These are phyloP conservation scores for Penicillium canescens DNA, from an alignment of 495 filamentous ascomycete species.

Conservation along the genomic window DNA sequence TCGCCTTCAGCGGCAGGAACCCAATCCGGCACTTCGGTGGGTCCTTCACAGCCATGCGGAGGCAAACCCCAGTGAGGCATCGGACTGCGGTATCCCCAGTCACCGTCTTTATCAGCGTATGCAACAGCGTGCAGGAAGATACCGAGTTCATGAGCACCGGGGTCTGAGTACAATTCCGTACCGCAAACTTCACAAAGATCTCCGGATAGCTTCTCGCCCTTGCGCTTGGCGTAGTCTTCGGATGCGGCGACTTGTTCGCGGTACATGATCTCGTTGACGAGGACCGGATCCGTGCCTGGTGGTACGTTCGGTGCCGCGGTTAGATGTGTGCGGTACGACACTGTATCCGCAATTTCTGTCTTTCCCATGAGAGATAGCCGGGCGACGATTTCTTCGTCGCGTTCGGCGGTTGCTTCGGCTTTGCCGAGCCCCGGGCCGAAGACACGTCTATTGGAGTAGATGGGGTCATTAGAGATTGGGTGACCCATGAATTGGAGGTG, in stretches of 20 bases:
- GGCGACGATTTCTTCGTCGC: conserved; percentile 86
- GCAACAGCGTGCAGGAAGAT: conserved; percentile 90
- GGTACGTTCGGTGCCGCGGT: conserved; percentile 44
- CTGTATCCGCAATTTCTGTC: conserved; percentile 81
- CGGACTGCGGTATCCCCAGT: conserved; percentile 83
- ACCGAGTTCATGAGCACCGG: conserved; percentile 82
- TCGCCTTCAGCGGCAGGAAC: conserved; percentile 32
- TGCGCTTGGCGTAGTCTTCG: conserved; percentile 72
- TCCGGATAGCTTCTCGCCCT: conserved; percentile 89
- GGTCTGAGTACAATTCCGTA: conserved; percentile 90
- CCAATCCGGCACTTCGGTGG: conserved; percentile 52
- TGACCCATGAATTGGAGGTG: conserved; percentile 94
- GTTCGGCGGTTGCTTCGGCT: conserved; percentile 64
- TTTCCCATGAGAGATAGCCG: conserved; percentile 90
- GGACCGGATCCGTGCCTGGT: conserved; percentile 35
- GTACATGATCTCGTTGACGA: conserved; percentile 45
- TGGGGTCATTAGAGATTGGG: conserved; percentile 95
- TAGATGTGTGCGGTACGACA: conserved; percentile 66
- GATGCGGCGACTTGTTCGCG: conserved; percentile 81
- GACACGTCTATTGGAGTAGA: conserved; percentile 90
- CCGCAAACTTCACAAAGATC: conserved; percentile 75
- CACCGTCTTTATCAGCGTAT: conserved; percentile 77
- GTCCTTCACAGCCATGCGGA: conserved; percentile 60
- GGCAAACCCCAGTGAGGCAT: conserved; percentile 87
- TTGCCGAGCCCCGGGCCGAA: conserved; percentile 80